Percentiles rank a stretch among this genome's conserved stretches.
These are phyloP conservation scores for Aspergillus coremiiformis DNA, from an alignment of 495 filamentous ascomycete species.

Conservation along the genomic window DNA sequence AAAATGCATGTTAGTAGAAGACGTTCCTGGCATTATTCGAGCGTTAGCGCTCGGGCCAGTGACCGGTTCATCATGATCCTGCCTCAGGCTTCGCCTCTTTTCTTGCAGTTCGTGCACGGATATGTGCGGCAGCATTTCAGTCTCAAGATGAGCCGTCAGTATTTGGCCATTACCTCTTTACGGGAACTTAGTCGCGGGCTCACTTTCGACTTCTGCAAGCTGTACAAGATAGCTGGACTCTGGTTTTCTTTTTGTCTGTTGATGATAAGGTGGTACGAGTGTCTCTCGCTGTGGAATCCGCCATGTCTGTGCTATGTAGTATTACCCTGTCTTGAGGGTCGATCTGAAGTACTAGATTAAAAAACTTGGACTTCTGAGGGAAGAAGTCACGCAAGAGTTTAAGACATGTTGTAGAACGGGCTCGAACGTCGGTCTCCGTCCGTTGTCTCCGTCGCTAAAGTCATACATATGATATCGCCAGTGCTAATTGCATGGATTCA, in stretches of 20 bases:
- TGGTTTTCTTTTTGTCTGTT: slow-evolving; percentile 38
- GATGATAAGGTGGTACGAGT: neutral
- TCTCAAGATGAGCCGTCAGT: slow-evolving; percentile 19
- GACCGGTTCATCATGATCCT: neutral
- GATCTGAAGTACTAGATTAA: neutral
- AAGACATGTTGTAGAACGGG: neutral
- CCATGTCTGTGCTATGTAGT: neutral
- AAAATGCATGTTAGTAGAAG: slow-evolving; percentile 40
- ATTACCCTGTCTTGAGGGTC: neutral
- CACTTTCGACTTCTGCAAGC: slow-evolving; percentile 47
- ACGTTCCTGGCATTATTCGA: slow-evolving; percentile 12
- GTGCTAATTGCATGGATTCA: neutral
- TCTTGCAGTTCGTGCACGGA: slow-evolving; percentile 45
- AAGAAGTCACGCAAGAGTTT: neutral
- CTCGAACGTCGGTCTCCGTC: neutral
- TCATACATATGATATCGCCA: neutral
- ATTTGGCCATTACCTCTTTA: neutral
- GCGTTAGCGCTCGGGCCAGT: neutral
- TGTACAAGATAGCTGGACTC: slow-evolving; percentile 49
- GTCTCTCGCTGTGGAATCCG: slow-evolving; percentile 3
- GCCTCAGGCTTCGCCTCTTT: slow-evolving; percentile 30
- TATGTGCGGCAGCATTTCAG: slow-evolving; percentile 46
- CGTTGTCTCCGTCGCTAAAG: neutral
- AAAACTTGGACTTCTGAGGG: neutral
- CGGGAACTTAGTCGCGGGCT: slow-evolving; percentile 2